A percentile compares a stretch with the other conserved stretches of the same genome.
Evolutionary conservation across 2,329 filamentous ascomycete species (phyloP).

Genomic region (Pseudovirgaria hyperparasitica): DNA sequence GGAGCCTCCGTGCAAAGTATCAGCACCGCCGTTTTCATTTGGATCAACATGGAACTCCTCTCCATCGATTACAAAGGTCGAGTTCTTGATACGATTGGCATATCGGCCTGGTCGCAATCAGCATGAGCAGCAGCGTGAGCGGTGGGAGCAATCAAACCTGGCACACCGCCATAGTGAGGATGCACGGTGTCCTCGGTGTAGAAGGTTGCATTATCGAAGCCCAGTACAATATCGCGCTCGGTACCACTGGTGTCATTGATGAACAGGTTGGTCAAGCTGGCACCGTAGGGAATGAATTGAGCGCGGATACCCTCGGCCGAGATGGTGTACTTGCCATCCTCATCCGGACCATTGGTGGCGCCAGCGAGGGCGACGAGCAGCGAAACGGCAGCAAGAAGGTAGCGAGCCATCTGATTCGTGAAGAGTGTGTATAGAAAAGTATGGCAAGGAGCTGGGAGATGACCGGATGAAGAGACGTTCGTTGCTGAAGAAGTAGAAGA

Average conservation of each 20-base stretch:
- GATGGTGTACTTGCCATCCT: constrained; percentile 56
- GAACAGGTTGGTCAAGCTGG: constrained; percentile 58
- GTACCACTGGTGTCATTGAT: constrained; percentile 57
- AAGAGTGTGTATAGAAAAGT: no score
- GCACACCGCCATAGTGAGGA: constrained; percentile 59
- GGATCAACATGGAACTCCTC: constrained; percentile 43
- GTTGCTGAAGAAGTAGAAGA: no score
- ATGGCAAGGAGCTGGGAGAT: no score
- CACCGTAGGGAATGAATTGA: constrained; percentile 62
- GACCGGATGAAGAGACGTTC: no score
- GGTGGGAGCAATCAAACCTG: constrained; percentile 34
- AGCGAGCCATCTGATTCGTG: no score
- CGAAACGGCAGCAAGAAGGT: no score
- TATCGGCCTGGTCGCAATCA: constrained; percentile 39
- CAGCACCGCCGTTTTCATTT: constrained; percentile 42
- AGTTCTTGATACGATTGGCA: constrained; percentile 71
- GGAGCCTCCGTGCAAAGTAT: constrained; percentile 58
- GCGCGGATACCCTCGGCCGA: constrained; percentile 52
- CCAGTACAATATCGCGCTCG: constrained; percentile 57
- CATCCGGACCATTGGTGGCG: constrained; percentile 16
- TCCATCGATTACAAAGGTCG: constrained; percentile 56
- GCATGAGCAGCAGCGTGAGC: background rate
- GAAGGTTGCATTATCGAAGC: constrained; percentile 64
- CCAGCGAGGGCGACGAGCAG: no score
- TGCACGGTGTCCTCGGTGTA: constrained; percentile 53